Percentiles rank a stretch among this genome's conserved stretches.
phyloP scores from a whole-genome alignment of 345 rosid species.

The Gossypium sturtianum region DNA sequence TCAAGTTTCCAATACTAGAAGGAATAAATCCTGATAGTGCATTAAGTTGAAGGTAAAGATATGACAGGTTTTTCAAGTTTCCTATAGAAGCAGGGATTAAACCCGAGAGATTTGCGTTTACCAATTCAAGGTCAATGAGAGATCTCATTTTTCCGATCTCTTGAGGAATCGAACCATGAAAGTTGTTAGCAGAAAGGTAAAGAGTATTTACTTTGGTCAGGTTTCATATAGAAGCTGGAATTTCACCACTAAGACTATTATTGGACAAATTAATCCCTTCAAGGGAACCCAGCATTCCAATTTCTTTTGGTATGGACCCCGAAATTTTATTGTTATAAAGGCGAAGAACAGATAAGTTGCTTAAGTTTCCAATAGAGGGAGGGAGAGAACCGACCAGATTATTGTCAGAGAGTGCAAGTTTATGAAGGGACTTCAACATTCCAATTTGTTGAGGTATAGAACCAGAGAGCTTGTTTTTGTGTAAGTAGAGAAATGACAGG shows the following conservation, averaged over 20 bases:
- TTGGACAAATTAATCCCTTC: not conserved
- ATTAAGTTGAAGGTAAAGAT: not conserved
- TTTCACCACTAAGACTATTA: not conserved
- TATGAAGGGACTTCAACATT: not conserved
- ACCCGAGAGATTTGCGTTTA: not conserved
- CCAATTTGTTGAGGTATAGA: not conserved
- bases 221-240: conserved; percentile 9
- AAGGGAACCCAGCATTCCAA: not conserved
- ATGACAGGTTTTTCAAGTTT: not conserved
- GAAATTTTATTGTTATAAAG: not conserved
- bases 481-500: not conserved
- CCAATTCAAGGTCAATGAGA: not conserved
- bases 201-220: not conserved
- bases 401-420: not conserved
- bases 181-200: not conserved
- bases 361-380: not conserved
- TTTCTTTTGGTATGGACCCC: not conserved
- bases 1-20: not conserved
- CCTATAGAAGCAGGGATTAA: conserved; percentile 4
- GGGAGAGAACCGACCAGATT: not conserved
- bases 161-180: not conserved
- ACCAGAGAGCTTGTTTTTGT: not conserved
- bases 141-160: not conserved
- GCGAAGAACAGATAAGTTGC: not conserved
- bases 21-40: not conserved